Evolutionary conservation across 2,329 filamentous ascomycete genomes (phyloP).

Genomic region (Aspergillus tamarii): DNA sequence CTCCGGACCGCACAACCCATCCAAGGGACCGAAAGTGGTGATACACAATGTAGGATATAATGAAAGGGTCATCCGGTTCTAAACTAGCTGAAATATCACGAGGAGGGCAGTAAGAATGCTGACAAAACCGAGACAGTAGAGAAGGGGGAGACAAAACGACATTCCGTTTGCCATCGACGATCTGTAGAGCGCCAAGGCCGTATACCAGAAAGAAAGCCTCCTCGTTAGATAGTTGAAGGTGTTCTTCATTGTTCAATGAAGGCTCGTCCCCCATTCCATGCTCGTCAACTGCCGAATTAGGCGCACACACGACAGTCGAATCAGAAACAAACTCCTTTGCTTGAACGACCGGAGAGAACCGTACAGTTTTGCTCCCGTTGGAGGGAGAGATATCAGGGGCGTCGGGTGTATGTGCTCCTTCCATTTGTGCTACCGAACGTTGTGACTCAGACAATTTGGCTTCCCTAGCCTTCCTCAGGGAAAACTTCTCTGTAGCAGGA

Average conservation of each 20-base stretch:
- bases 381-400: slow-evolving; percentile 17
- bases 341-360: slow-evolving; percentile 70
- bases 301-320: slow-evolving; percentile 20
- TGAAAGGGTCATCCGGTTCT: slow-evolving; percentile 77
- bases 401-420: slow-evolving; percentile 7
- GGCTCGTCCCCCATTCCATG: slow-evolving; percentile 28
- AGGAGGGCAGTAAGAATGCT: slow-evolving; percentile 70
- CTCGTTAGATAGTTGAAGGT: slow-evolving; percentile 87
- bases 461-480: slow-evolving; percentile 38
- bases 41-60: slow-evolving; percentile 85
- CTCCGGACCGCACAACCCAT: slow-evolving; percentile 88
- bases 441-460: slow-evolving; percentile 30
- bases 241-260: slow-evolving; percentile 64
- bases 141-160: slow-evolving; percentile 55
- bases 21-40: slow-evolving; percentile 95
- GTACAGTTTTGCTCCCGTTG: slow-evolving; percentile 61
- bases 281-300: slow-evolving; percentile 16
- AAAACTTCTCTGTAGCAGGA: slow-evolving; percentile 35
- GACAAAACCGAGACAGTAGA: slow-evolving; percentile 70
- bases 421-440: slow-evolving; percentile 21
- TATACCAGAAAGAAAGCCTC: slow-evolving; percentile 92
- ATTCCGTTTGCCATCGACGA: slow-evolving; percentile 50
- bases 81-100: slow-evolving; percentile 49
- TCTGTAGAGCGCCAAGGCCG: slow-evolving; percentile 71
- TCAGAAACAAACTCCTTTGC: slow-evolving; percentile 60